These are phyloP conservation scores for Cyanidiococcus yangmingshanensis DNA, from an alignment of 23 red algal species.

Conservation along the genomic window DNA sequence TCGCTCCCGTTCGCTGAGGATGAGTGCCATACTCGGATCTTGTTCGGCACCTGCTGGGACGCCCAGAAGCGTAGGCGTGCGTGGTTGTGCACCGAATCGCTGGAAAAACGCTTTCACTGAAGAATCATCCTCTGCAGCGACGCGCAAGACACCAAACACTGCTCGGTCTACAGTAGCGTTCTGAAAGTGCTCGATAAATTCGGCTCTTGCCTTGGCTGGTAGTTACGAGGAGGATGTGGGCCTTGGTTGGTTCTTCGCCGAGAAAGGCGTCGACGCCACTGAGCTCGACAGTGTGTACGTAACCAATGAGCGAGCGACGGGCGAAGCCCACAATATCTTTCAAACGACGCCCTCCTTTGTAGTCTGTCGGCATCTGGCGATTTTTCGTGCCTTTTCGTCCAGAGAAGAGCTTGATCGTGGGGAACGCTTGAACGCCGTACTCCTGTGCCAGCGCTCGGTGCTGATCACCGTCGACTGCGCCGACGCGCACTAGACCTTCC, in stretches of 20 bases:
- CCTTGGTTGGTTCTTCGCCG: slow-evolving; percentile 41
- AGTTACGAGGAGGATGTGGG: slow-evolving; percentile 82
- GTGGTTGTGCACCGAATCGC: neutral
- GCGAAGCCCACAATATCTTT: slow-evolving; percentile 48
- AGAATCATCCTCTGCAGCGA: neutral
- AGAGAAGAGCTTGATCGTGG: slow-evolving; percentile 75
- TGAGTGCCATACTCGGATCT: neutral
- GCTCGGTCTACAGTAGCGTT: neutral
- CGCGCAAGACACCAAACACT: neutral
- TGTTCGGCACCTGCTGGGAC: neutral
- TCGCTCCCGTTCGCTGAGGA: neutral
- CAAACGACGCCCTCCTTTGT: slow-evolving; percentile 45
- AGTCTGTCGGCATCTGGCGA: slow-evolving; percentile 33
- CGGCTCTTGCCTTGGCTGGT: slow-evolving; percentile 21
- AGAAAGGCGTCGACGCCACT: slow-evolving; percentile 68
- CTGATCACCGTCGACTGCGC: slow-evolving; percentile 66
- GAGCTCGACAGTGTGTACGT: slow-evolving; percentile 48
- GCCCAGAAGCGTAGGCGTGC: neutral
- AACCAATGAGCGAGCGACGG: slow-evolving; percentile 46
- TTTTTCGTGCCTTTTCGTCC: slow-evolving; percentile 35
- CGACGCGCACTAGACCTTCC: slow-evolving; percentile 60
- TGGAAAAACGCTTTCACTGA: neutral
- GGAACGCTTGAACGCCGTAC: slow-evolving; percentile 62
- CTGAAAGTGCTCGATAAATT: neutral
- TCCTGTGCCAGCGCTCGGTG: slow-evolving; percentile 32